These are phyloP conservation scores for Psilocybe tampanensis DNA, from an alignment of 768 basidiomycete genomes.

Conservation along the genomic window DNA sequence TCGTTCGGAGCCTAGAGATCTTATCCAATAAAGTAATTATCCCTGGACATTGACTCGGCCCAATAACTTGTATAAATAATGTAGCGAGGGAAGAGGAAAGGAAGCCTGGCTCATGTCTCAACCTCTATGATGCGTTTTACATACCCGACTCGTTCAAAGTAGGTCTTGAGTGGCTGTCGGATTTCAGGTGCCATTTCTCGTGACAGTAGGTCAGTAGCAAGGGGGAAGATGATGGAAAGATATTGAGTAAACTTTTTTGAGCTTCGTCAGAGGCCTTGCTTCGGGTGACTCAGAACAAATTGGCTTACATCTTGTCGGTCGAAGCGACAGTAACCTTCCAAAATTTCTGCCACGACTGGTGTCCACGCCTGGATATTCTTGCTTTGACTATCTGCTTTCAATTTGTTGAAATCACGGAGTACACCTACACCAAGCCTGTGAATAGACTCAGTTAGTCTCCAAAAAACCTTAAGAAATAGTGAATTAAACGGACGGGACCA, in stretches of 20 bases:
- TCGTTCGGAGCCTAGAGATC: conserved; percentile 10
- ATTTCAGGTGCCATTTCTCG: conserved; percentile 86
- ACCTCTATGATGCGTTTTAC: conserved; percentile 71
- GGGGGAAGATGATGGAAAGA: conserved; percentile 87
- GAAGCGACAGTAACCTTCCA: conserved; percentile 87
- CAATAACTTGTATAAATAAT: conserved; percentile 14
- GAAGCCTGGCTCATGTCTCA: conserved; percentile 41
- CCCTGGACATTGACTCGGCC: conserved; percentile 23
- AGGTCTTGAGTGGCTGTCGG: conserved; percentile 74
- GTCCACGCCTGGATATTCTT: conserved; percentile 98
- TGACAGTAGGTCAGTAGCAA: conserved; percentile 81
- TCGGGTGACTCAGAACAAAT: not conserved
- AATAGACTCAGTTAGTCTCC: conserved; percentile 1
- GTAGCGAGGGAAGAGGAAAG: conserved; percentile 17
- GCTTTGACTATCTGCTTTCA: conserved; percentile 87
- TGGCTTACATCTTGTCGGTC: conserved; percentile 86
- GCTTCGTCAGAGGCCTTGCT: conserved; percentile 2
- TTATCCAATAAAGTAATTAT: conserved; percentile 32
- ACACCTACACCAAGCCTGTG: conserved; percentile 84
- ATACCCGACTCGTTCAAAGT: conserved; percentile 80
- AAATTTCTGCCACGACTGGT: conserved; percentile 95
- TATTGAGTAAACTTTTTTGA: conserved; percentile 77
- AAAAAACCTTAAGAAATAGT: not conserved
- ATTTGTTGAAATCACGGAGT: conserved; percentile 86
- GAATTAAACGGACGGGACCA: conserved; percentile 62